Conservation (phyloP, 1,284 basidiomycete genomes). For the Ceratobasidium papillatum region DNA sequence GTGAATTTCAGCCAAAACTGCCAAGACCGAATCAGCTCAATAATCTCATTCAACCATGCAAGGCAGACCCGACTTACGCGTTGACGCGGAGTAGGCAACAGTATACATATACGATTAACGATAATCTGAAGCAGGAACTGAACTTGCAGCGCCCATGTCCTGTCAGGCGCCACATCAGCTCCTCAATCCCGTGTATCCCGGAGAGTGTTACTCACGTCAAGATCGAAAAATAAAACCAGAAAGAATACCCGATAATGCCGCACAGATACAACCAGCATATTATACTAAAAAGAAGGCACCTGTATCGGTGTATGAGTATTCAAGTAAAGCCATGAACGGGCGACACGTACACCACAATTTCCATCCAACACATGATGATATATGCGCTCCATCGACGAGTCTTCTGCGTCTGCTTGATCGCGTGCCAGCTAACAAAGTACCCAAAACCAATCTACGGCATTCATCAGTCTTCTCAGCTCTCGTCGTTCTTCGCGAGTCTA, state of each 20-base stretch:
- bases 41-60: not conserved
- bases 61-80: not conserved
- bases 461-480: not conserved
- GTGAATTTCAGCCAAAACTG: slow-evolving; percentile 44
- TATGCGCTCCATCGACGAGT: slow-evolving; percentile 37
- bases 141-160: slow-evolving; percentile 40
- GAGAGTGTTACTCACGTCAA: slow-evolving; percentile 35
- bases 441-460: slow-evolving; percentile 26
- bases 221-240: slow-evolving; percentile 43
- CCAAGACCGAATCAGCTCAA: not conserved
- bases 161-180: not conserved
- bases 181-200: not conserved
- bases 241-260: slow-evolving; percentile 41
- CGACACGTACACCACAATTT: slow-evolving; percentile 33
- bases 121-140: slow-evolving; percentile 46
- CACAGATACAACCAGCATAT: slow-evolving; percentile 45
- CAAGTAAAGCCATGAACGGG: not conserved
- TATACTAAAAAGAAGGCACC: slow-evolving; percentile 36
- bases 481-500: not conserved
- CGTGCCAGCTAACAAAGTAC: slow-evolving; percentile 35
- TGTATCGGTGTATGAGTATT: not conserved
- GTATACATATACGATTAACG: slow-evolving; percentile 43
- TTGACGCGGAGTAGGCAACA: slow-evolving; percentile 13
- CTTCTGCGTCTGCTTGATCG: slow-evolving; percentile 29
- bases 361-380: slow-evolving; percentile 34